Percentiles rank a stretch among this genome's conserved stretches.
Conservation (phyloP, 306 rosid species). For the Pyrus communis region DNA sequence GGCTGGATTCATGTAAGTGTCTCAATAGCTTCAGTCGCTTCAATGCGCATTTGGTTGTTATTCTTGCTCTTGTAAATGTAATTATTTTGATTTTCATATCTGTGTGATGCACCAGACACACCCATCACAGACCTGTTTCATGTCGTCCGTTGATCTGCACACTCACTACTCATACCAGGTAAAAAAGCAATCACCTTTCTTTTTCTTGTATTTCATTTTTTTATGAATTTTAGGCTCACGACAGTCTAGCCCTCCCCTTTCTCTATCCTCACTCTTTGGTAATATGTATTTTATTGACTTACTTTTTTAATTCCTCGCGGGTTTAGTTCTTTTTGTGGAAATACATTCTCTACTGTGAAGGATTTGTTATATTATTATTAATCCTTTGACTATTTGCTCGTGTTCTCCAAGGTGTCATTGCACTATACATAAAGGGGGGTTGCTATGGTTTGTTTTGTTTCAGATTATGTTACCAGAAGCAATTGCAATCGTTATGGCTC, state of each 20-base stretch:
- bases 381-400: not conserved
- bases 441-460: conserved; percentile 15
- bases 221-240: not conserved
- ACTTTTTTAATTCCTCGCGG: not conserved
- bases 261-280: not conserved
- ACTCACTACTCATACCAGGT: conserved; percentile 99
- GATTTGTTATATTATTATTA: not conserved
- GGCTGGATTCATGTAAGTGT: conserved; percentile 99
- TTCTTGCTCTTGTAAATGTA: not conserved
- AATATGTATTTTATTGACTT: not conserved
- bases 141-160: conserved; percentile 98
- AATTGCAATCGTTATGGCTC: conserved; percentile 99
- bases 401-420: not conserved
- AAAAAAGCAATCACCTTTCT: conserved; percentile 13
- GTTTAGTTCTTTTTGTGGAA: not conserved
- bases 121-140: conserved; percentile 98
- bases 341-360: not conserved
- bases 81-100: not conserved
- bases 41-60: not conserved
- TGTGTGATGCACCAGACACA: conserved; percentile 62
- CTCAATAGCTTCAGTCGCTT: conserved; percentile 5
- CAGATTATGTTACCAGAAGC: conserved; percentile 99
- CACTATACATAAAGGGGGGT: not conserved
- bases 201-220: not conserved
- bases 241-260: not conserved